Conservation (phyloP, 495 filamentous ascomycete species). For the Aspergillus kassunensis region DNA sequence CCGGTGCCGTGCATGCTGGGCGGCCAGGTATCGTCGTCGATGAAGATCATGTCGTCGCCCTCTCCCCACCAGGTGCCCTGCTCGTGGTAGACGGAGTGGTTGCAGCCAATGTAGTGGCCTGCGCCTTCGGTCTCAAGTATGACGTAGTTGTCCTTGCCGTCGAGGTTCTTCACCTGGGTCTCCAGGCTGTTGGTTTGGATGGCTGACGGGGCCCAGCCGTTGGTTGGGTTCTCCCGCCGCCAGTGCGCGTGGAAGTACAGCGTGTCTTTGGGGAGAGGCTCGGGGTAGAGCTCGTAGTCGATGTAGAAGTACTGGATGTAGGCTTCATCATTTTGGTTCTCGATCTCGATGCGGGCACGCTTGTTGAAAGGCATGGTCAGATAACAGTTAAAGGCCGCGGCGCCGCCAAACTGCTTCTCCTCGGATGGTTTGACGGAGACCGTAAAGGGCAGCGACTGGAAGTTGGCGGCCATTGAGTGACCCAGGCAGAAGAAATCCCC, state of each 20-base stretch:
- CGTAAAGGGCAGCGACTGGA: constrained; percentile 22
- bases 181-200: constrained; percentile 13
- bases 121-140: constrained; percentile 18
- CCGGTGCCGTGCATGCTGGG: constrained; percentile 24
- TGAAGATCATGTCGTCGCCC: constrained; percentile 28
- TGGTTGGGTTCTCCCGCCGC: constrained; percentile 22
- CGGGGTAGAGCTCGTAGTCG: constrained; percentile 22
- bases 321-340: constrained; percentile 19
- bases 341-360: constrained; percentile 20
- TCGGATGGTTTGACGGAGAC: constrained; percentile 20
- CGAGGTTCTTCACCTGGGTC: constrained; percentile 6
- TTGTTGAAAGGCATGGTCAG: constrained; percentile 23
- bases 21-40: constrained; percentile 25
- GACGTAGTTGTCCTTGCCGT: constrained; percentile 11
- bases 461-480: constrained; percentile 20
- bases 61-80: constrained; percentile 26
- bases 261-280: constrained; percentile 18
- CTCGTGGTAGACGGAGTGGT: constrained; percentile 21
- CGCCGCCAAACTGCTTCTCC: constrained; percentile 22
- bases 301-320: constrained; percentile 26
- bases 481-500: constrained; percentile 24
- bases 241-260: constrained; percentile 26
- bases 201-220: constrained; percentile 19
- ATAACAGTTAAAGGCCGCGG: constrained; percentile 22
- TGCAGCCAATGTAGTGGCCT: constrained; percentile 22